Conservation (phyloP, 345 rosid genomes). For the Excoecaria agallocha region DNA sequence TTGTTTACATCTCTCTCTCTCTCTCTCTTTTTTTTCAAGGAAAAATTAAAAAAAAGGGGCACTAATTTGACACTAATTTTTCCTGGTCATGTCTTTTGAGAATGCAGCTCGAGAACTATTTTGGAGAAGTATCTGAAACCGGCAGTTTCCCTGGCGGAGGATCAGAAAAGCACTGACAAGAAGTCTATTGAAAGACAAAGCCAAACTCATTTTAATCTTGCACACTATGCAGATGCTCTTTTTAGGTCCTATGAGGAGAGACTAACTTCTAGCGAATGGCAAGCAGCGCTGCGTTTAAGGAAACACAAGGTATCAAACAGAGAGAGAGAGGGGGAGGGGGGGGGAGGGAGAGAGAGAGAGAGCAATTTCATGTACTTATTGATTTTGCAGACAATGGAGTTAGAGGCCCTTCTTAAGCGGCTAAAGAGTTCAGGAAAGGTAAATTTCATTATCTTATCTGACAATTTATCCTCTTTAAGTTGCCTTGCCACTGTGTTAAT, state of each 20-base stretch:
- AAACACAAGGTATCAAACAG: slow-evolving; percentile 67
- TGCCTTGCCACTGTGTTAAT: slow-evolving; percentile 12
- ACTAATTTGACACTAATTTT: slow-evolving; percentile 22
- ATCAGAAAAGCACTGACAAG: slow-evolving; percentile 46
- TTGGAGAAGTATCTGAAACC: slow-evolving; percentile 88
- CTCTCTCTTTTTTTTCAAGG: not conserved
- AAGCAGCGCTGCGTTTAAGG: slow-evolving; percentile 88
- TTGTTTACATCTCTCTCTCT: not conserved
- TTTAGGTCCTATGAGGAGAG: slow-evolving; percentile 89
- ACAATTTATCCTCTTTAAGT: slow-evolving; percentile 12
- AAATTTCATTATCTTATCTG: slow-evolving; percentile 19
- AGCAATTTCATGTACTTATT: slow-evolving; percentile 10
- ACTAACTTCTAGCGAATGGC: slow-evolving; percentile 90
- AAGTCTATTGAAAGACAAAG: slow-evolving; percentile 68
- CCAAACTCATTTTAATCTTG: slow-evolving; percentile 84
- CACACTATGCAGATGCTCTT: slow-evolving; percentile 91
- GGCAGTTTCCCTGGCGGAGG: slow-evolving; percentile 78
- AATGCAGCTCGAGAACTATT: slow-evolving; percentile 86
- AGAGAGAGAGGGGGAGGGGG: too few species aligned
- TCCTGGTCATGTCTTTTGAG: slow-evolving; percentile 11
- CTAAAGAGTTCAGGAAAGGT: slow-evolving; percentile 65
- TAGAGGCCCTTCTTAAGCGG: slow-evolving; percentile 69
- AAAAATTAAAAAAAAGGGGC: not conserved
- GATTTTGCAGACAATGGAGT: slow-evolving; percentile 58
- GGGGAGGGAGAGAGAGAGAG: not conserved